phyloP scores from a whole-genome alignment of 2,329 filamentous ascomycete genomes.

The Aspergillus fumigatiaffinis region DNA sequence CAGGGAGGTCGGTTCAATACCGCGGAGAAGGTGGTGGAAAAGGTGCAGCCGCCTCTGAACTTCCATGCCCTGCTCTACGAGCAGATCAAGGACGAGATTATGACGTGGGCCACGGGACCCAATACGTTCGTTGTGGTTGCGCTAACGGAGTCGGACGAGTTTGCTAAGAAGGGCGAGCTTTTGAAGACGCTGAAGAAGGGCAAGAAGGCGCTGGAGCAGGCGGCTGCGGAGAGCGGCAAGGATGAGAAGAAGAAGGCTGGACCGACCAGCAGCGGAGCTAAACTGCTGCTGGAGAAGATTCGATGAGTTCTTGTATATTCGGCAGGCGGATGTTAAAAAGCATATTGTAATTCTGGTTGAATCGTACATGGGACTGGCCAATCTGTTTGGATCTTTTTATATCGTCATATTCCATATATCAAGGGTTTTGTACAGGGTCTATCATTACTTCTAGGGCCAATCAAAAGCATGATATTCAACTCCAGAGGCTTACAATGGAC shows the following conservation, averaged over 20 bases:
- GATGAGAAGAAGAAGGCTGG: constrained; percentile 34
- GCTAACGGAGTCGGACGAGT: constrained; percentile 70
- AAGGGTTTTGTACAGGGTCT: neutral
- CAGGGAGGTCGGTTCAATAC: constrained; percentile 84
- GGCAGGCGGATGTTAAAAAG: constrained; percentile 1
- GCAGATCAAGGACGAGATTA: constrained; percentile 67
- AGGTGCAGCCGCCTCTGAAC: constrained; percentile 69
- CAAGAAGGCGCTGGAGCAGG: constrained; percentile 61
- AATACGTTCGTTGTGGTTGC: constrained; percentile 84
- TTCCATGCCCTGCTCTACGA: constrained; percentile 82
- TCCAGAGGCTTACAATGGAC: neutral
- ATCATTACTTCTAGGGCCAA: neutral
- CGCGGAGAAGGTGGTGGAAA: constrained; percentile 64
- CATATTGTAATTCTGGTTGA: neutral
- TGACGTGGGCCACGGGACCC: constrained; percentile 80
- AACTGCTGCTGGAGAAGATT: constrained; percentile 36
- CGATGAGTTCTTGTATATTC: constrained; percentile 13
- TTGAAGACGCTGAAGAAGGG: constrained; percentile 68
- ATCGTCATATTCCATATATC: neutral
- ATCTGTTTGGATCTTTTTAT: neutral
- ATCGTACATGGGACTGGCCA: neutral
- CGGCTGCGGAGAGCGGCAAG: constrained; percentile 55
- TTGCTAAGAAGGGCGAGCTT: constrained; percentile 63
- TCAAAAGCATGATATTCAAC: neutral
- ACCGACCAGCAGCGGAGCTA: constrained; percentile 45